These are phyloP conservation scores for Epichloe festucae DNA, from an alignment of 2,329 filamentous ascomycete genomes.

Conservation along the genomic window DNA sequence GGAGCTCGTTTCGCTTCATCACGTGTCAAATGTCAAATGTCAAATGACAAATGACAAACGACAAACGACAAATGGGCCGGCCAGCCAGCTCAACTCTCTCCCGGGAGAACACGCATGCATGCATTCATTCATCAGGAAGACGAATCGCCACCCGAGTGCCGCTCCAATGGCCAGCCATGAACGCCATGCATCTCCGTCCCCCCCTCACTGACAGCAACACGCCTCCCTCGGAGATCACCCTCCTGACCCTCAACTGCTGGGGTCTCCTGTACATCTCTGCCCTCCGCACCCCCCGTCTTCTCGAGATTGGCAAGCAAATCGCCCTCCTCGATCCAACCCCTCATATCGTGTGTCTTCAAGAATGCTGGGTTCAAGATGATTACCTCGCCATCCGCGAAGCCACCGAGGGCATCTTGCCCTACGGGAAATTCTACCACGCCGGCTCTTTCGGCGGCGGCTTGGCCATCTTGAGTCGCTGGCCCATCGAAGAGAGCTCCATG, in stretches of 20 bases:
- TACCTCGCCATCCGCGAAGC: conserved; percentile 64
- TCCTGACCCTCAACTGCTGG: conserved; percentile 94
- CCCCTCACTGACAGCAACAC: conserved; percentile 12
- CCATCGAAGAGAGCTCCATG: conserved; percentile 83
- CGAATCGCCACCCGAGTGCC: background rate
- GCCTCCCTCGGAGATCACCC: conserved; percentile 49
- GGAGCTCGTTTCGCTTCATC: background rate
- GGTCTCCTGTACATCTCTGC: conserved; percentile 79
- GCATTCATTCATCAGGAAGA: background rate
- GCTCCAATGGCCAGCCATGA: background rate
- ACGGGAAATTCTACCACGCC: conserved; percentile 85
- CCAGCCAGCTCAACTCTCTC: background rate
- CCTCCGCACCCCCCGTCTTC: conserved; percentile 62
- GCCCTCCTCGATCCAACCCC: conserved; percentile 54
- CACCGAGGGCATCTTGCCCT: conserved; percentile 63
- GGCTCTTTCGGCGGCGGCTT: conserved; percentile 84
- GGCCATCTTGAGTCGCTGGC: conserved; percentile 82
- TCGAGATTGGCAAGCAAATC: conserved; percentile 73
- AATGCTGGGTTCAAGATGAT: conserved; percentile 84
- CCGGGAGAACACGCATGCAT: background rate
- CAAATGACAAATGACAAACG: background rate
- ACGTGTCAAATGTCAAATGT: background rate
- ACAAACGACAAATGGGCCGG: too few species aligned
- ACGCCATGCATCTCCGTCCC: background rate
- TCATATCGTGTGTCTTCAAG: conserved; percentile 84